Base-by-base conservation (phyloP, 768 basidiomycete species). In the Suillus clintonianus region DNA sequence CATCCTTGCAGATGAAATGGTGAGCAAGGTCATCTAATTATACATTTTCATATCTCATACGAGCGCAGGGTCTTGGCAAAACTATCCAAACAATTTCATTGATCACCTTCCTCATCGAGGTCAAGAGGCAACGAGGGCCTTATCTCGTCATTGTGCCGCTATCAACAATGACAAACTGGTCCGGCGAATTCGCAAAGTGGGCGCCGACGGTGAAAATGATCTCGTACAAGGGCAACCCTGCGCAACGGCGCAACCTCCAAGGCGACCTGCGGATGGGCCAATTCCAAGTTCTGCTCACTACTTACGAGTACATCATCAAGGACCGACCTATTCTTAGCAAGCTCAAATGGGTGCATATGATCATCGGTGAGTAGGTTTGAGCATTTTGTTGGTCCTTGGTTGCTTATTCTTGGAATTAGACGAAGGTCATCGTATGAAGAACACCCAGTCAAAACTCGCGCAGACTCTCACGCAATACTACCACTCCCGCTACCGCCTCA, bases 381-480 rank as follows among this genome's bases (percentile, higher is more conserved):
- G 32, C 37, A 53, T 56, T 51, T 42, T 10, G 10, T 11, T 41
- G 39, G 6, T 15, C 13, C 42, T 39, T 60, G 24, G 17, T n/a
- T 24, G n/a, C 56, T 24, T 22, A 41, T 17, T 11, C 60, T 64
- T 55, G 64, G 62, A 37, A 65, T 47, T 57, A 93, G 90, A 98
- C 73, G 95, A 98, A 83, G 95, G 95, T 69, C 95, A 97, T 77
- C 92, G 95, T 72, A 95, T 97, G 94, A 98, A 98, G 81, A 97
- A 98, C 73, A 95, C 88, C 15, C 94, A 78, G 84, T 94, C 81
- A 80, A 97, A 97, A 79, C 85, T 97, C 42, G 85, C 88, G 4
- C 91, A 94, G 74, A 98, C 96, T 1, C 84, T 98, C 39, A 93
- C 91, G 17, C 91, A 92, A 50, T 94, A 91, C 77, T 98, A 98